These are phyloP conservation scores for Aspergillus nidulans DNA, from an alignment of 495 filamentous ascomycete genomes.

Conservation along the genomic window DNA sequence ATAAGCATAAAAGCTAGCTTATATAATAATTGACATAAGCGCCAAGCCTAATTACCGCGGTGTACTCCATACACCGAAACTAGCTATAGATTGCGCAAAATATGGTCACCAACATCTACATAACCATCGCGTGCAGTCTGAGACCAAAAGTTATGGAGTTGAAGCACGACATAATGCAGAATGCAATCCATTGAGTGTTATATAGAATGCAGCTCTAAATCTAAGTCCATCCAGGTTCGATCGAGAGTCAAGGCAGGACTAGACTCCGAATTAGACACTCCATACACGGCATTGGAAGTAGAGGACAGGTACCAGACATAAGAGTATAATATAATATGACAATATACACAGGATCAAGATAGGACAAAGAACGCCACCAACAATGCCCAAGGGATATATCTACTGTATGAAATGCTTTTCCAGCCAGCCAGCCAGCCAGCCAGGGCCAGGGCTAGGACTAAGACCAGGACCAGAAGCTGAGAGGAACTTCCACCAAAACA, in stretches of 20 bases:
- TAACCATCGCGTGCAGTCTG: no score
- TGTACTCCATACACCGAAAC: background rate
- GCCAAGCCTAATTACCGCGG: background rate
- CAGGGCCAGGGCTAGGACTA: background rate
- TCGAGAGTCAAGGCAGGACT: no score
- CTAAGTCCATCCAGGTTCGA: no score
- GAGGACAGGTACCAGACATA: background rate
- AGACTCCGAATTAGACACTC: no score
- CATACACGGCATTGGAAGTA: background rate
- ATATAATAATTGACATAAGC: no score
- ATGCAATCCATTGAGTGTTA: no score
- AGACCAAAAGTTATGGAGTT: no score
- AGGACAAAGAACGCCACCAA: constrained; percentile 22
- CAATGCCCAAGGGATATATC: constrained; percentile 25
- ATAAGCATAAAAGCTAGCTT: background rate
- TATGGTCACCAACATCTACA: no score
- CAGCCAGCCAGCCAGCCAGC: background rate
- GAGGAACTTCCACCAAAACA: no score
- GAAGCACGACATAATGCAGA: no score
- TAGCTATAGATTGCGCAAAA: no score
- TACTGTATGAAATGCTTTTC: constrained; percentile 14
- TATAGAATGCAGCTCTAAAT: no score
- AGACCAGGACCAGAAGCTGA: background rate
- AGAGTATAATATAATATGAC: background rate
- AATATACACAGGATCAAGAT: background rate